These are phyloP conservation scores for Aspergillus cristatus DNA, from an alignment of 495 filamentous ascomycete species.

Conservation along the genomic window DNA sequence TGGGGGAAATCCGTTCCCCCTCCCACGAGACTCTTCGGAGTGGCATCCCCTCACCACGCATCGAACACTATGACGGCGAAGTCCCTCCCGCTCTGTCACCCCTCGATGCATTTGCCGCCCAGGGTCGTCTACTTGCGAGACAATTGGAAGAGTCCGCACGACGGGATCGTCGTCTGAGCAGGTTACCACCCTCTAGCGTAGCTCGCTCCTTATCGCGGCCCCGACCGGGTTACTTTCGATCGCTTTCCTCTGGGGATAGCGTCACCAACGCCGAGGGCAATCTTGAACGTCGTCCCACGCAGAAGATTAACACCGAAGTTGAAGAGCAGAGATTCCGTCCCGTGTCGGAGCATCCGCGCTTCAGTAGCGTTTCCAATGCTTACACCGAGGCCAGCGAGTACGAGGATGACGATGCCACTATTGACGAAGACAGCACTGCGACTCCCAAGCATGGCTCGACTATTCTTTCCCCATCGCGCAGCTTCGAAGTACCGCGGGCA, in stretches of 20 bases:
- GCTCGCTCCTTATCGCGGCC: slow-evolving; percentile 61
- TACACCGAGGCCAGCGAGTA: slow-evolving; percentile 14
- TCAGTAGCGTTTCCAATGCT: slow-evolving; percentile 50
- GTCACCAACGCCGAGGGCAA: neutral
- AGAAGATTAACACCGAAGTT: slow-evolving; percentile 42
- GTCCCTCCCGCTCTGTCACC: slow-evolving; percentile 87
- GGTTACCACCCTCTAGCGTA: slow-evolving; percentile 73
- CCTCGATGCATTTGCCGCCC: slow-evolving; percentile 85
- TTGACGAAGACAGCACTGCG: slow-evolving; percentile 18
- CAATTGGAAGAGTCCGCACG: slow-evolving; percentile 68
- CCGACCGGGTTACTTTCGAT: slow-evolving; percentile 67
- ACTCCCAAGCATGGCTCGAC: slow-evolving; percentile 20
- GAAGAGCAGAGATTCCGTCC: slow-evolving; percentile 57
- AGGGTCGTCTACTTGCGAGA: slow-evolving; percentile 77
- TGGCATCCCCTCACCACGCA: slow-evolving; percentile 55
- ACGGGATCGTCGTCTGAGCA: slow-evolving; percentile 67
- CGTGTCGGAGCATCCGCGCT: slow-evolving; percentile 61
- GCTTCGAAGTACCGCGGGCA: slow-evolving; percentile 35
- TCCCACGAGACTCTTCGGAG: slow-evolving; percentile 48
- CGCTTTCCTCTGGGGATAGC: slow-evolving; percentile 32
- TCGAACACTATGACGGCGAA: slow-evolving; percentile 72
- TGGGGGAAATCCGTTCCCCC: slow-evolving; percentile 53
- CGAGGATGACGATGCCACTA: slow-evolving; percentile 29
- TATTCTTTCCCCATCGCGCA: slow-evolving; percentile 15
- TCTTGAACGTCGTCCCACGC: slow-evolving; percentile 29